Evolutionary conservation across 371 early-diverging fungal species (phyloP).

Genomic region (Encephalitozoon intestinalis): DNA sequence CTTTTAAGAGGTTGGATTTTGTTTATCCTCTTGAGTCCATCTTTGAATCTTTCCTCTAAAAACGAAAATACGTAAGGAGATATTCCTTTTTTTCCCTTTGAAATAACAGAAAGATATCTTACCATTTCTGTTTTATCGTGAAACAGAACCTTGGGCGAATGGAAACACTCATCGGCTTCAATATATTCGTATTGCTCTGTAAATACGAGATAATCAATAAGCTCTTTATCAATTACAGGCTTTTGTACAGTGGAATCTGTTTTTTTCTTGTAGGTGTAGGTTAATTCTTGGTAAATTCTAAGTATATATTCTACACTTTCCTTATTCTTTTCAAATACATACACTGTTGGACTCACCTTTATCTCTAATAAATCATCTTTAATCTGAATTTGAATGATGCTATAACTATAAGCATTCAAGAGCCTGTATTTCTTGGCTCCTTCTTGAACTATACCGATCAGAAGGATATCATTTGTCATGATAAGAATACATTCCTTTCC

Average conservation of each 20-base stretch:
- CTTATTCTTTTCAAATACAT: conserved; percentile 5
- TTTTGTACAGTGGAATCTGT: background rate
- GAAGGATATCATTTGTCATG: conserved; percentile 47
- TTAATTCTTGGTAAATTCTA: conserved; percentile 25
- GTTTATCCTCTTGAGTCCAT: conserved; percentile 23
- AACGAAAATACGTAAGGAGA: background rate
- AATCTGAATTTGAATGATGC: conserved; percentile 4
- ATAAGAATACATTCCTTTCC: conserved; percentile 11
- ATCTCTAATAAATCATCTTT: background rate
- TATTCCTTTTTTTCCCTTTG: background rate
- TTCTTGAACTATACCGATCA: conserved; percentile 29
- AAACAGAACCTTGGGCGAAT: background rate
- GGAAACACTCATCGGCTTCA: background rate
- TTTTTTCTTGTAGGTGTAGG: background rate
- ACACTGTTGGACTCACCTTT: background rate
- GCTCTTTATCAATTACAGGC: background rate
- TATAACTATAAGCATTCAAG: conserved; percentile 31
- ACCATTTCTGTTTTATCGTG: background rate
- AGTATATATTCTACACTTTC: conserved; percentile 22
- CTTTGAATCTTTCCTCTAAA: conserved; percentile 27
- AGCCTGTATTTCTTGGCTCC: conserved; percentile 32
- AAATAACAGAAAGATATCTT: background rate
- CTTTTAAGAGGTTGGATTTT: conserved; percentile 31
- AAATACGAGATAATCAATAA: conserved; percentile 29
- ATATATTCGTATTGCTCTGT: conserved; percentile 39